Conservation (phyloP, 345 rosid species). For the Sisymbrium altissimum region DNA sequence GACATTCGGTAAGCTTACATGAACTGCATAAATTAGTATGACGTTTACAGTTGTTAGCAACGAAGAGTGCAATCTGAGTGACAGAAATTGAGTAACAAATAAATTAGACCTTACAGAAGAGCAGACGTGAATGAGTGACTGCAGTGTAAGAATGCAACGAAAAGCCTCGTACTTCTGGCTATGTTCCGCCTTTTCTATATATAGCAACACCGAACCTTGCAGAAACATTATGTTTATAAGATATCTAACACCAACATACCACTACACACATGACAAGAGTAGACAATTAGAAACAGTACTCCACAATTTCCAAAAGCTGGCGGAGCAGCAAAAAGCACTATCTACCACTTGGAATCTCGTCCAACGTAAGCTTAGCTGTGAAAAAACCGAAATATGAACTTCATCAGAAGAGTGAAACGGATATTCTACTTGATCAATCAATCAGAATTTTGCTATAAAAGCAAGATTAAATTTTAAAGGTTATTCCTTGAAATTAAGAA, state of each 20-base stretch:
- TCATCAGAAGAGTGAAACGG: too few relatives aligned
- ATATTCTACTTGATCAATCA: too few relatives aligned
- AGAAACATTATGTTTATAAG: conserved; percentile 25
- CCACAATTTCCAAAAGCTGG: conserved; percentile 52
- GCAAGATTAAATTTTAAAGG: too few relatives aligned
- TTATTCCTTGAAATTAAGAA: too few relatives aligned
- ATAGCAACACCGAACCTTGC: conserved; percentile 61
- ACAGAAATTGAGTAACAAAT: conserved; percentile 5
- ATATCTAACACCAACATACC: conserved; percentile 12
- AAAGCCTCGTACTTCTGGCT: conserved; percentile 71
- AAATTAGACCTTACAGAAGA: conserved; percentile 55
- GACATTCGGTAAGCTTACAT: conserved; percentile 88
- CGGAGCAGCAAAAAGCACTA: too few relatives aligned
- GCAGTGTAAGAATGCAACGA: conserved; percentile 61
- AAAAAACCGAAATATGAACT: too few relatives aligned
- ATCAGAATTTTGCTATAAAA: too few relatives aligned
- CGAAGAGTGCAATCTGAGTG: conserved; percentile 17
- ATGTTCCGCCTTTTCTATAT: conserved; percentile 58
- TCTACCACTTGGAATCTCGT: too few relatives aligned
- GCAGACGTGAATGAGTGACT: conserved; percentile 68
- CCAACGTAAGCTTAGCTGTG: too few relatives aligned
- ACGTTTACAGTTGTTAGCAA: conserved; percentile 1
- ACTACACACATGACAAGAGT: conserved; percentile 4
- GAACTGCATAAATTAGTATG: conserved; percentile 33
- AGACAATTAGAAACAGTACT: conserved; percentile 47